phyloP scores from a whole-genome alignment of 441 rosid genomes.

The Erodium moschatum region DNA sequence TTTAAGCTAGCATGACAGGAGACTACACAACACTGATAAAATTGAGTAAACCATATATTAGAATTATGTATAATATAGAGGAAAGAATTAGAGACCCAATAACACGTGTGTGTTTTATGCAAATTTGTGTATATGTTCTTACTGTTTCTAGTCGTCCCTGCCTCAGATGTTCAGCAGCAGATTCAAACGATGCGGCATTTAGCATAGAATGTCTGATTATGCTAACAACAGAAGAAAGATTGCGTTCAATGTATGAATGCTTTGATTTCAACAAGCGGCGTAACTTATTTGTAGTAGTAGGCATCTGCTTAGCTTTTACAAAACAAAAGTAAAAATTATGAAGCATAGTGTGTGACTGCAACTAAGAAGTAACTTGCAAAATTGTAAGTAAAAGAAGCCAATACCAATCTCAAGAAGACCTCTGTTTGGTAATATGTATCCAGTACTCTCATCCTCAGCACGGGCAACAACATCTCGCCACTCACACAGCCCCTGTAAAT shows the following conservation, averaged over 20 bases:
- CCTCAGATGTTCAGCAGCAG: slow-evolving; percentile 43
- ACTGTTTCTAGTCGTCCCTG: slow-evolving; percentile 35
- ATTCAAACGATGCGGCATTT: slow-evolving; percentile 59
- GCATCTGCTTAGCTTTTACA: slow-evolving; percentile 74
- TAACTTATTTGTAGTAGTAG: slow-evolving; percentile 46
- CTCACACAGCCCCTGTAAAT: slow-evolving; percentile 55
- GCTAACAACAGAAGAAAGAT: slow-evolving; percentile 45
- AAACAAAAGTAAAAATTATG: slow-evolving; percentile 19
- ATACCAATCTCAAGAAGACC: slow-evolving; percentile 74
- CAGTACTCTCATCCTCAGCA: slow-evolving; percentile 83
- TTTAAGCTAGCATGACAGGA: too few relatives aligned
- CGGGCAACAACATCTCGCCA: slow-evolving; percentile 89
- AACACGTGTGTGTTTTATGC: too few relatives aligned
- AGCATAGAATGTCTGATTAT: slow-evolving; percentile 61
- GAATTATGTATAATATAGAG: too few relatives aligned
- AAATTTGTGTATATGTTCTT: slow-evolving; percentile 24
- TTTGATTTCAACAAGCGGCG: slow-evolving; percentile 49
- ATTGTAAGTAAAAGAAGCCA: background rate
- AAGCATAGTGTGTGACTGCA: slow-evolving; percentile 13
- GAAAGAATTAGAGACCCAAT: too few relatives aligned
- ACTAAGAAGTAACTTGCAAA: background rate
- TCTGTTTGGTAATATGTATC: slow-evolving; percentile 78
- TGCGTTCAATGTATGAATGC: slow-evolving; percentile 61
- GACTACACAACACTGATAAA: too few relatives aligned
- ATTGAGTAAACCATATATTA: too few relatives aligned